Conservation (phyloP, 805 yeast species). For the Metschnikowia cubensis region DNA sequence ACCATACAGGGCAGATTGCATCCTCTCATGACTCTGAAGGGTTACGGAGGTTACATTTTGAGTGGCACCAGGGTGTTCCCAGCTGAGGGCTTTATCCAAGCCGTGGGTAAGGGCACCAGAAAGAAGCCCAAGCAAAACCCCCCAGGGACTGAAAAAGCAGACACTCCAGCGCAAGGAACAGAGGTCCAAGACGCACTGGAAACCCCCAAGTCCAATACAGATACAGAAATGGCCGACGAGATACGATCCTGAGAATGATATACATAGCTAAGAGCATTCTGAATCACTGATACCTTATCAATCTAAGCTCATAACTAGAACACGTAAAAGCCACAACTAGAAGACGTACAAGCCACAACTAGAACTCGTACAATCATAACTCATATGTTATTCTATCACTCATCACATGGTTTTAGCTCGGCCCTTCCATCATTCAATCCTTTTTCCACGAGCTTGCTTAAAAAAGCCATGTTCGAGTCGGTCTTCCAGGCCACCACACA, state of each 20-base stretch:
- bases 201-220: conserved; percentile 6
- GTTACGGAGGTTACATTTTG: conserved; percentile 86
- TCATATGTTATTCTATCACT: no score
- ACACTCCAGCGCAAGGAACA: neutral
- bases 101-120: conserved; percentile 62
- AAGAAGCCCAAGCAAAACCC: conserved; percentile 29
- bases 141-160: neutral
- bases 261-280: neutral
- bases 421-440: no score
- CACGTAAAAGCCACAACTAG: neutral
- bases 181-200: neutral
- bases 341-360: no score
- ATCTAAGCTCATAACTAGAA: neutral
- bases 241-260: neutral
- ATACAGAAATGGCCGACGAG: conserved; percentile 1
- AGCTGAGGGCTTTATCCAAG: conserved; percentile 50
- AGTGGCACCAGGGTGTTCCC: conserved; percentile 80
- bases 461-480: conserved; percentile 15
- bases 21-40: conserved; percentile 90
- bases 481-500: conserved; percentile 62
- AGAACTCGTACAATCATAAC: neutral
- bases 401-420: no score
- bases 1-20: conserved; percentile 92
- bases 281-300: no score
- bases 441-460: neutral